These are phyloP conservation scores for Hirschfeldia incana DNA, from an alignment of 345 rosid genomes.

Conservation along the genomic window DNA sequence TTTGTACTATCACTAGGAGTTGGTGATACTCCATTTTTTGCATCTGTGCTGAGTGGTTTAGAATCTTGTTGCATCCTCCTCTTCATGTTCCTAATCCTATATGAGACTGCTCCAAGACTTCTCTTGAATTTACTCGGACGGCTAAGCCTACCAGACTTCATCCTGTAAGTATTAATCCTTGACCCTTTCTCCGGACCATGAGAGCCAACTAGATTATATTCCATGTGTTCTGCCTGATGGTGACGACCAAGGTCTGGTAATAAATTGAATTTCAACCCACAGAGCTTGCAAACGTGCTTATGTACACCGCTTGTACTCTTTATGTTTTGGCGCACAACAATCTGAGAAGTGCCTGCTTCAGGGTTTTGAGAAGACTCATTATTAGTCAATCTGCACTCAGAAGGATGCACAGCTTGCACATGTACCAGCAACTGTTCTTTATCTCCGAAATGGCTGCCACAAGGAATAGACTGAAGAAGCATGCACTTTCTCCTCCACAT, in stretches of 20 bases:
- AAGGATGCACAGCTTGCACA: conserved; percentile 70
- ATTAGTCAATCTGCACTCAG: conserved; percentile 40
- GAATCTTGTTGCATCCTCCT: conserved; percentile 77
- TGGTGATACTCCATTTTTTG: conserved; percentile 39
- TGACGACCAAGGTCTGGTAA: conserved; percentile 98
- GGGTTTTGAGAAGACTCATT: conserved; percentile 36
- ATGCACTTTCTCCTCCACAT: conserved; percentile 95
- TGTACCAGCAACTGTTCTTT: conserved; percentile 75
- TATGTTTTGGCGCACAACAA: conserved; percentile 44
- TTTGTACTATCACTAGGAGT: conserved; percentile 38
- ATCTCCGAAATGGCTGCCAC: conserved; percentile 90
- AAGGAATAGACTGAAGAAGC: conserved; percentile 95
- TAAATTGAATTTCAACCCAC: conserved; percentile 87
- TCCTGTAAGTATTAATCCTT: conserved; percentile 63
- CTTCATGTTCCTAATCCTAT: conserved; percentile 77
- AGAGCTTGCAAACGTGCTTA: conserved; percentile 78
- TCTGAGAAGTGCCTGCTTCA: conserved; percentile 42
- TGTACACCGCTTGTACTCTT: conserved; percentile 49
- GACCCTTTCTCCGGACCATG: conserved; percentile 68
- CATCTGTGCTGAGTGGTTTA: conserved; percentile 49
- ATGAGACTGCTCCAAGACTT: conserved; percentile 74
- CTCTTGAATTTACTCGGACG: conserved; percentile 79
- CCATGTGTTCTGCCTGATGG: conserved; percentile 99
- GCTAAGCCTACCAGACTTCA: conserved; percentile 91
- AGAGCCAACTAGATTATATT: conserved; percentile 53